Conservation (phyloP, 2,329 filamentous ascomycete species). For the Periconia digitata region DNA sequence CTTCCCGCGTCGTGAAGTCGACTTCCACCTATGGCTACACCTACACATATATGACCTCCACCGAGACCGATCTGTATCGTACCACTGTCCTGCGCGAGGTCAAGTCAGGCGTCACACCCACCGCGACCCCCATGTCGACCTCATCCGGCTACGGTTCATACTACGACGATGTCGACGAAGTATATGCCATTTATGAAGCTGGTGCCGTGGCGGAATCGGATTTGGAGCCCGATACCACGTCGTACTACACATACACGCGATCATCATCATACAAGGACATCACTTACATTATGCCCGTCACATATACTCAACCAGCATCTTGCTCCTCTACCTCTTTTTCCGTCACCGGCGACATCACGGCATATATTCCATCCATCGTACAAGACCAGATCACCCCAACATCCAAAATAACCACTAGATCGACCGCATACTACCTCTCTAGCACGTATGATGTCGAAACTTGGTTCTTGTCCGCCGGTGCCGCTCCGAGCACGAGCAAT, state of each 20-base stretch:
- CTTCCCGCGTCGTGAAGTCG: constrained; percentile 18
- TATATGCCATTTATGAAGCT: constrained; percentile 24
- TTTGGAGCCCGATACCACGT: constrained; percentile 15
- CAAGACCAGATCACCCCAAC: constrained; percentile 25
- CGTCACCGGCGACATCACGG: constrained; percentile 8
- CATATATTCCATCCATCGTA: constrained; percentile 26
- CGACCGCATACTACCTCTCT: constrained; percentile 15
- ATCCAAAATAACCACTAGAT: constrained; percentile 17
- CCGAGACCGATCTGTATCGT: neutral
- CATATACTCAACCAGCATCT: constrained; percentile 30
- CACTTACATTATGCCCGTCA: constrained; percentile 30
- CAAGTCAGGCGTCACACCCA: constrained; percentile 28
- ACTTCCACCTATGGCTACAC: constrained; percentile 19
- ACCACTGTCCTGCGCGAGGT: constrained; percentile 14
- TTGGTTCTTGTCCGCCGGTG: constrained; percentile 26
- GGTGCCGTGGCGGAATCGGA: constrained; percentile 27
- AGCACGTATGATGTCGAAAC: constrained; percentile 16
- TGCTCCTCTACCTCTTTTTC: constrained; percentile 25
- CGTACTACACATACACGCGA: constrained; percentile 7
- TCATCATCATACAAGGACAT: constrained; percentile 11
- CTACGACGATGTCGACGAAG: constrained; percentile 14
- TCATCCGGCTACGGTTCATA: constrained; percentile 2
- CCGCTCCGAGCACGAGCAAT: constrained; percentile 24
- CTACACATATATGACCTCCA: constrained; percentile 4
- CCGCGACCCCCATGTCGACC: constrained; percentile 20